phyloP scores from a whole-genome alignment of 371 early-diverging fungal species.

The Coemansia sp. region DNA sequence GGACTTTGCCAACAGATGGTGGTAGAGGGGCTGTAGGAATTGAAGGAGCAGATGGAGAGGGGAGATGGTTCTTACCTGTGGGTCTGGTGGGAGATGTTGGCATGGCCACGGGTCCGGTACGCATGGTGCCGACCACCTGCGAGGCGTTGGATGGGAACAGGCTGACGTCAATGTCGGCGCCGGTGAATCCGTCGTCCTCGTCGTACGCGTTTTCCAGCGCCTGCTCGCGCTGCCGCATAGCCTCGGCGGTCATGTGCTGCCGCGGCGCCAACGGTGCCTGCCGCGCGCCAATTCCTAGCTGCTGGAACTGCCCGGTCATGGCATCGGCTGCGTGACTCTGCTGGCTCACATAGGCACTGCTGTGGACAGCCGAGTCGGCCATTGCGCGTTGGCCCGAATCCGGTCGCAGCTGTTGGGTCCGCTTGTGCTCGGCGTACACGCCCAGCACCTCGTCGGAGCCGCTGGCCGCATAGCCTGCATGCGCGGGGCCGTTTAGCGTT shows the following conservation, averaged over 20 bases:
- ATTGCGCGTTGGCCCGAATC: constrained; percentile 9
- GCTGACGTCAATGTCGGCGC: constrained; percentile 26
- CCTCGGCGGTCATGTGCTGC: constrained; percentile 21
- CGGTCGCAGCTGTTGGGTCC: constrained; percentile 4
- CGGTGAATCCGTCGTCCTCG: constrained; percentile 36
- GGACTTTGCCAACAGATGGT: neutral
- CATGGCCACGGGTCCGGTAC: constrained; percentile 14
- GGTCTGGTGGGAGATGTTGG: constrained; percentile 13
- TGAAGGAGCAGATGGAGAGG: constrained; percentile 3
- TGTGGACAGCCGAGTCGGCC: constrained; percentile 15
- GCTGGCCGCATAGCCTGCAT: neutral
- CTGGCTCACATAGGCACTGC: constrained; percentile 4
- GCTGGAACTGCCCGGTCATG: constrained; percentile 18
- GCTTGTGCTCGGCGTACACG: neutral
- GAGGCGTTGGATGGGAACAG: constrained; percentile 30
- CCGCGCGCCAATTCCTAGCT: constrained; percentile 24
- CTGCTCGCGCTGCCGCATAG: constrained; percentile 34
- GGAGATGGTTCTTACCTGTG: constrained; percentile 33
- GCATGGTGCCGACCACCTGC: constrained; percentile 32
- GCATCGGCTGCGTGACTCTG: constrained; percentile 3
- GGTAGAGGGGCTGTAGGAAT: neutral
- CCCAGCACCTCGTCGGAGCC: neutral
- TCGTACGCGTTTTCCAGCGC: constrained; percentile 39
- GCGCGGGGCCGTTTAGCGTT: neutral
- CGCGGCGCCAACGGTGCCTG: constrained; percentile 11